Evolutionary conservation across 331 rosid genomes (phyloP).

Genomic region (Pyracantha coccinea): DNA sequence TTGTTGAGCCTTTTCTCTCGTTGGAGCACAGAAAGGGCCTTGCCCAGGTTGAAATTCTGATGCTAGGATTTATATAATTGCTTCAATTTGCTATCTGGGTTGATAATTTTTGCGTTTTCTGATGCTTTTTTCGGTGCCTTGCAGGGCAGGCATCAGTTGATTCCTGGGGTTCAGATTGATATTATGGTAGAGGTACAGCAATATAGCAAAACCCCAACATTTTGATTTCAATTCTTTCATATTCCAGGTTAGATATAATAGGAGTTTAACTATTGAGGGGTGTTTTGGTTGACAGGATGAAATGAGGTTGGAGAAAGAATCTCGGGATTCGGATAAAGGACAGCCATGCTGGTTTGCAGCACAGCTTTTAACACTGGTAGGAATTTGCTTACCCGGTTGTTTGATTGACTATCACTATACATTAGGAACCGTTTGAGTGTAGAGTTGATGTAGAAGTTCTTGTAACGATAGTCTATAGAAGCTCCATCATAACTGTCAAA

Average conservation of each 20-base stretch:
- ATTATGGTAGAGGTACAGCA: conserved; percentile 57
- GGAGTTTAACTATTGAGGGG: neutral
- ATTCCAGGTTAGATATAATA: neutral
- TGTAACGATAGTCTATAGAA: too few relatives aligned
- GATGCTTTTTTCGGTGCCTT: conserved; percentile 12
- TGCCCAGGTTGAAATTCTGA: conserved; percentile 43
- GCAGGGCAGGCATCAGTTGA: conserved; percentile 78
- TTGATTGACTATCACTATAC: neutral
- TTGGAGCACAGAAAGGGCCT: conserved; percentile 44
- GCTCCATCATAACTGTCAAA: neutral
- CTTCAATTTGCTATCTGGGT: neutral
- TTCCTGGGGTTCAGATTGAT: conserved; percentile 78
- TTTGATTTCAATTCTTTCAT: neutral
- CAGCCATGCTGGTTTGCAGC: conserved; percentile 56
- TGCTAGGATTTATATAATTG: conserved; percentile 2
- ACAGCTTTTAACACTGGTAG: conserved; percentile 59
- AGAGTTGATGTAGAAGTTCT: neutral
- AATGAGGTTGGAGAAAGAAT: conserved; percentile 17
- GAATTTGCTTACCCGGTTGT: conserved; percentile 21
- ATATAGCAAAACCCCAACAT: neutral
- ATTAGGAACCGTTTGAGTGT: neutral
- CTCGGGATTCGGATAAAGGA: conserved; percentile 24
- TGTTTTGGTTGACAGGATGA: conserved; percentile 21
- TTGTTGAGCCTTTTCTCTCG: conserved; percentile 85
- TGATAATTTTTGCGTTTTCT: conserved; percentile 10